phyloP scores from a whole-genome alignment of 345 rosid genomes.

The Linum usitatissimum region DNA sequence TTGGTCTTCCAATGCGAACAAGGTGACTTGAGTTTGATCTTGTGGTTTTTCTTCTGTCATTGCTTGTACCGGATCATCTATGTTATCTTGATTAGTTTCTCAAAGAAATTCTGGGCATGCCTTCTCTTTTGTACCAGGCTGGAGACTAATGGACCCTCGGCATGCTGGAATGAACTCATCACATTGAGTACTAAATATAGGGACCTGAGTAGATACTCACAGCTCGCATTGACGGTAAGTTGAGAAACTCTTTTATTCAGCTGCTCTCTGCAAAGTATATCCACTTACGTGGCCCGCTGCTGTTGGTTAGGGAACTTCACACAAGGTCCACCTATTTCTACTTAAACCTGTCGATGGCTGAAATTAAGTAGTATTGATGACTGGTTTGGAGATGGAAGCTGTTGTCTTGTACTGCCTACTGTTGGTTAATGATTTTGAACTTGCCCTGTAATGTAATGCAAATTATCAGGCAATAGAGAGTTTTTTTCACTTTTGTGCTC shows the following conservation, averaged over 20 bases:
- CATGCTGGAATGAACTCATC: slow-evolving; percentile 84
- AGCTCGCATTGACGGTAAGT: slow-evolving; percentile 79
- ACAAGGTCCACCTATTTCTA: background rate
- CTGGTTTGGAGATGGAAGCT: background rate
- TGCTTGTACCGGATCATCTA: background rate
- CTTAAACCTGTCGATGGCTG: background rate
- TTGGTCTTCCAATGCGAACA: slow-evolving; percentile 85
- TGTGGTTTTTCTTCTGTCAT: background rate
- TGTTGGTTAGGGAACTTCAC: background rate
- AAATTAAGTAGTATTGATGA: background rate
- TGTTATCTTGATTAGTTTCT: background rate
- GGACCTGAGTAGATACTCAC: slow-evolving; percentile 81
- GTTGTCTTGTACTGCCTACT: background rate
- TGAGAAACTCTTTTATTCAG: background rate
- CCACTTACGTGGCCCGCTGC: background rate
- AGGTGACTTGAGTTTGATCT: slow-evolving; percentile 31
- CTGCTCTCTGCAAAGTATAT: background rate
- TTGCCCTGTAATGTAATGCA: background rate
- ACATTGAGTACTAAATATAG: slow-evolving; percentile 75
- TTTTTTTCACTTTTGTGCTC: background rate
- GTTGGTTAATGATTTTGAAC: slow-evolving; percentile 6
- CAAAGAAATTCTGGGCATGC: too few relatives aligned
- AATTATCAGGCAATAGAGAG: background rate
- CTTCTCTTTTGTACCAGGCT: slow-evolving; percentile 38
- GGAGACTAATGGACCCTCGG: slow-evolving; percentile 68